Conservation (phyloP, 1,139 yeast species). For the Scheffersomyces titani region DNA sequence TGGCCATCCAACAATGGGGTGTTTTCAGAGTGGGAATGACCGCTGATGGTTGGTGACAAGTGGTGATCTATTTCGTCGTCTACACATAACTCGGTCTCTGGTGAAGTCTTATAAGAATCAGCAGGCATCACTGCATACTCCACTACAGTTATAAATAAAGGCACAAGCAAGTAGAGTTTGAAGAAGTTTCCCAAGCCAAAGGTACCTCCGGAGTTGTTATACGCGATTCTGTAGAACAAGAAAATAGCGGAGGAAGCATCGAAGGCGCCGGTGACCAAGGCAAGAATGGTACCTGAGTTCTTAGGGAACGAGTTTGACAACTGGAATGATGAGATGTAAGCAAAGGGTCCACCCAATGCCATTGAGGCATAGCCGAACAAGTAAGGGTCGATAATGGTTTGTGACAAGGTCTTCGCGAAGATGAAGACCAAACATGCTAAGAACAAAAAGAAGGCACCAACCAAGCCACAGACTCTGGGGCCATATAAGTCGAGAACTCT, state of each 20-base stretch:
- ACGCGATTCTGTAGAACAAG: conserved; percentile 36
- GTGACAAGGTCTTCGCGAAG: conserved; percentile 22
- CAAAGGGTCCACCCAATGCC: conserved; percentile 52
- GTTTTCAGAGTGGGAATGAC: conserved; percentile 16
- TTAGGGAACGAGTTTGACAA: conserved; percentile 47
- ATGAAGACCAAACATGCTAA: conserved; percentile 41
- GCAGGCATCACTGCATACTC: conserved; percentile 45
- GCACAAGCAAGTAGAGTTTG: conserved; percentile 38
- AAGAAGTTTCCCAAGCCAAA: conserved; percentile 38
- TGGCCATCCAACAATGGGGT: conserved; percentile 17
- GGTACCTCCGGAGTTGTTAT: conserved; percentile 24
- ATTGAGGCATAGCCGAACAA: conserved; percentile 40
- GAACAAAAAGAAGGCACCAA: conserved; percentile 41
- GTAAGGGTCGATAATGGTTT: conserved; percentile 38
- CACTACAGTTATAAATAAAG: conserved; percentile 38
- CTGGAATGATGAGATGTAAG: conserved; percentile 46
- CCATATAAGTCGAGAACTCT: conserved; percentile 42
- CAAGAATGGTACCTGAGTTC: conserved; percentile 42
- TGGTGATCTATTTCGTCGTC: conserved; percentile 16
- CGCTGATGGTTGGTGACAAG: not conserved
- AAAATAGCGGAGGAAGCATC: conserved; percentile 51
- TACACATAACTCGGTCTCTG: conserved; percentile 29
- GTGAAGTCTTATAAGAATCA: conserved; percentile 41
- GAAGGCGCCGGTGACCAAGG: conserved; percentile 48
- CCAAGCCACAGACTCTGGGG: conserved; percentile 44